These are phyloP conservation scores for Meyerozyma guilliermondii DNA, from an alignment of 1,139 yeast species.

Conservation along the genomic window DNA sequence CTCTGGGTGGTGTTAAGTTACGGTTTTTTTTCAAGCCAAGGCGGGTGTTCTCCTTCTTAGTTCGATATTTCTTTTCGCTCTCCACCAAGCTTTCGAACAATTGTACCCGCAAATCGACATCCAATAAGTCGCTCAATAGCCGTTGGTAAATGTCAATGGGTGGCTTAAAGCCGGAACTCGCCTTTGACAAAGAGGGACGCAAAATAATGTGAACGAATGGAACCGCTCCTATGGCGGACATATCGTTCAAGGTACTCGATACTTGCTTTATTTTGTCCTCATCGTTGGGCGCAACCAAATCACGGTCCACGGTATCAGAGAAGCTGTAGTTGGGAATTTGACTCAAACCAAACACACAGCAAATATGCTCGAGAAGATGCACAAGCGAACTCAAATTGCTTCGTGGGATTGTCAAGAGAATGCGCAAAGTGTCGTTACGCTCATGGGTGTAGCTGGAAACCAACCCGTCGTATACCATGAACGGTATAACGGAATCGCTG, in stretches of 20 bases:
- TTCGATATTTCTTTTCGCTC: slow-evolving; percentile 24
- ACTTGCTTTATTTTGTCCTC: slow-evolving; percentile 9
- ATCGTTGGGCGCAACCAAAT: slow-evolving; percentile 5
- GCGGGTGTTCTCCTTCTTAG: slow-evolving; percentile 24
- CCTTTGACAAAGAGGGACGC: slow-evolving; percentile 36
- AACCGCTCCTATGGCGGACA: slow-evolving; percentile 34
- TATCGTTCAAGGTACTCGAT: slow-evolving; percentile 24
- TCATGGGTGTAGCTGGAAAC: slow-evolving; percentile 17
- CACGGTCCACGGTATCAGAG: slow-evolving; percentile 22
- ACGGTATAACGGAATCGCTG: slow-evolving; percentile 42
- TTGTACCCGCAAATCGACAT: slow-evolving; percentile 18
- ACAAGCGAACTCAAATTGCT: slow-evolving; percentile 38
- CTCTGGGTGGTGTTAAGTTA: slow-evolving; percentile 22
- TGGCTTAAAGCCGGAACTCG: slow-evolving; percentile 39
- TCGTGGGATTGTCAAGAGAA: slow-evolving; percentile 34
- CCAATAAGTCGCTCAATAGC: slow-evolving; percentile 27
- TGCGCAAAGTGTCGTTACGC: slow-evolving; percentile 18
- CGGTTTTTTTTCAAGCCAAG: slow-evolving; percentile 7
- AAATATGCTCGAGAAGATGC: slow-evolving; percentile 33
- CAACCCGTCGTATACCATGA: slow-evolving; percentile 35
- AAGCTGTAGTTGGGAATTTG: slow-evolving; percentile 25
- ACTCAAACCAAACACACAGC: slow-evolving; percentile 20
- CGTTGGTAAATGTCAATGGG: slow-evolving; percentile 25
- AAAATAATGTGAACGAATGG: slow-evolving; percentile 40
- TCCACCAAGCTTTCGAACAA: slow-evolving; percentile 24